Conservation (phyloP, 2,329 filamentous ascomycete genomes). For the Escovopsis sp. region DNA sequence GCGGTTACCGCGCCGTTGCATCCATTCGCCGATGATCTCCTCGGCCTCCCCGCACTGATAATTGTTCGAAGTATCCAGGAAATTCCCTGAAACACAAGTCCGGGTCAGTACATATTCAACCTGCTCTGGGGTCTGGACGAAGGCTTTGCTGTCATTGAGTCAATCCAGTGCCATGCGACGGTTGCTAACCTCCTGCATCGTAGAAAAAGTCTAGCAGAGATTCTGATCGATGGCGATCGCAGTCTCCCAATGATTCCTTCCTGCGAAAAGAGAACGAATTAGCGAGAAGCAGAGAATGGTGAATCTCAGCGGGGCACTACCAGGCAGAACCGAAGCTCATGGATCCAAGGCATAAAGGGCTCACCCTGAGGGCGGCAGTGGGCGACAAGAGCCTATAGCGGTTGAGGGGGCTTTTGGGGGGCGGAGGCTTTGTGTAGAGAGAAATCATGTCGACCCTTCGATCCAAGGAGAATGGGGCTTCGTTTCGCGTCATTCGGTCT, state of each 20-base stretch:
- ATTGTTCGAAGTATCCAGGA: constrained; percentile 58
- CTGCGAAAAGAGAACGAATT: constrained; percentile 14
- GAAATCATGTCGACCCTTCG: background rate
- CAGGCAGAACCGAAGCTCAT: constrained; percentile 51
- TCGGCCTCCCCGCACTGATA: constrained; percentile 52
- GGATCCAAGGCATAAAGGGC: constrained; percentile 48
- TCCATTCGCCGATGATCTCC: constrained; percentile 56
- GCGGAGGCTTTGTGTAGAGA: constrained; percentile 13
- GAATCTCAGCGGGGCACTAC: constrained; percentile 6
- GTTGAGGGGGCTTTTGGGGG: constrained; percentile 44
- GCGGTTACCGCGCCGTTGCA: constrained; percentile 46
- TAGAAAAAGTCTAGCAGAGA: constrained; percentile 53
- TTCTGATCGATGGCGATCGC: constrained; percentile 47
- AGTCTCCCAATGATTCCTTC: constrained; percentile 46
- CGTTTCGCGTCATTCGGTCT: too few species aligned
- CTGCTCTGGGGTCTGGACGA: too few species aligned
- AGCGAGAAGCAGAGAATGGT: background rate
- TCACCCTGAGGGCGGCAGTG: constrained; percentile 50
- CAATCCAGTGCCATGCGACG: background rate
- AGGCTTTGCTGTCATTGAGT: too few species aligned
- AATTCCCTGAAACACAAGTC: constrained; percentile 40
- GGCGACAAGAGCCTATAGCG: constrained; percentile 54
- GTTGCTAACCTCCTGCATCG: constrained; percentile 27
- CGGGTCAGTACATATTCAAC: background rate
- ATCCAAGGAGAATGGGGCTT: background rate